Base-by-base conservation (phyloP, 176 grass and related monocot species). In the Oryza brachyantha region DNA sequence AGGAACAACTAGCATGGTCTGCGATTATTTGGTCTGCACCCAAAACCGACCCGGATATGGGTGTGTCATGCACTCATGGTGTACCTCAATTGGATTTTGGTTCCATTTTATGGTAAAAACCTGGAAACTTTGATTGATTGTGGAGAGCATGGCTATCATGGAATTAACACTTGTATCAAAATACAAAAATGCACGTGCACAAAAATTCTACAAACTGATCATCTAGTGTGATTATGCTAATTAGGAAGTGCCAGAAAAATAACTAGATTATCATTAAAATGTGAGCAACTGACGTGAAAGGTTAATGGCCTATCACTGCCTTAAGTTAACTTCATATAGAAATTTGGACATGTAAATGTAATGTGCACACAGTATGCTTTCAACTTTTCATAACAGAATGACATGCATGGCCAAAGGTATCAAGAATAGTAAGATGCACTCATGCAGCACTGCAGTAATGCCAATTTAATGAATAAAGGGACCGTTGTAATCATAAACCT, bases 401-500 rank as follows among this genome's bases (percentile, higher is more conserved):
- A 66, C 31, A 28, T 40, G 25, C 21, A 24, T 21, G 10, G 29
- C 10, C 16, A 69, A 26, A n/a, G 16, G 34, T 26, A 79, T 19
- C 74, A 5, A 22, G 52, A 74, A 59, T 59, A 75, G 28, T 59
- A 3, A 59, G 19, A 59, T 88, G 63, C 16, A 10, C 11, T 27
- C 41, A 7, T 61, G 5, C 13, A 13, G 17, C 24, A 59, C 42
- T 45, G 42, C 42, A 12, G 14, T 27, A 61, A 13, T 61, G 3
- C 17, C 60, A 70, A 75, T 26, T 34, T 70, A 77, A 71, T 22
- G 11, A 38, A 59, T 17, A 76, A 29, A 35, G 1, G 76, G 11
- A 29, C 42, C 2, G 46, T 70, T 66, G 32, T 42, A 66, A 61
- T 22, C 65, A 77, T 66, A 28, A 13, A 99, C 92, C 96, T 99